Evolutionary conservation across 2,329 filamentous ascomycete genomes (phyloP).

Genomic region (Fusarium sambucinum): DNA sequence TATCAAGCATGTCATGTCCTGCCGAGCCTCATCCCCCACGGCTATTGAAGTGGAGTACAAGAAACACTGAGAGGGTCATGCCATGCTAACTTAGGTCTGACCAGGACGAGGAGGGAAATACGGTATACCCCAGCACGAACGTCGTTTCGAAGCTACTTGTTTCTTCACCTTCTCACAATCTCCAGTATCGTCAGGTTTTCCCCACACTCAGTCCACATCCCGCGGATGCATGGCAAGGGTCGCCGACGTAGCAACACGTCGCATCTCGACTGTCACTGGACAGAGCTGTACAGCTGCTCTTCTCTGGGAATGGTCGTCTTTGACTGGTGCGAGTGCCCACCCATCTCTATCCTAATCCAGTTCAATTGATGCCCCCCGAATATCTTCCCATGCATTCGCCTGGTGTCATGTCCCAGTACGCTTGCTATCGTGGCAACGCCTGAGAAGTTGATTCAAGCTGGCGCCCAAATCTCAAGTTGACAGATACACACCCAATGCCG

Average conservation of each 20-base stretch:
- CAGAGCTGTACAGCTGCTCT: slow-evolving; percentile 16
- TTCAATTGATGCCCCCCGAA: slow-evolving; percentile 37
- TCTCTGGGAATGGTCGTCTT: slow-evolving; percentile 27
- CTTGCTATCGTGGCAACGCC: slow-evolving; percentile 57
- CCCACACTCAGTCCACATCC: slow-evolving; percentile 44
- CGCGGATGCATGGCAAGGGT: slow-evolving; percentile 42
- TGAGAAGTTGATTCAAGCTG: slow-evolving; percentile 48
- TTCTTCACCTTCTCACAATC: slow-evolving; percentile 31
- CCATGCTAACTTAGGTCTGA: slow-evolving; percentile 8
- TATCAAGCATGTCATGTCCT: slow-evolving; percentile 31
- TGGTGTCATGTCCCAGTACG: slow-evolving; percentile 48
- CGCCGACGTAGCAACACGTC: slow-evolving; percentile 47
- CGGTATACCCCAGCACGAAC: slow-evolving; percentile 40
- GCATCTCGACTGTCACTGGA: slow-evolving; percentile 43
- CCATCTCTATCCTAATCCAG: slow-evolving; percentile 43
- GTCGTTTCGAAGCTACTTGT: slow-evolving; percentile 28
- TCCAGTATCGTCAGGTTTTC: slow-evolving; percentile 39
- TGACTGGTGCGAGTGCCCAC: slow-evolving; percentile 49
- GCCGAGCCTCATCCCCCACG: slow-evolving; percentile 37
- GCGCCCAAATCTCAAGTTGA: slow-evolving; percentile 28
- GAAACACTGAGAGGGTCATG: slow-evolving; percentile 16
- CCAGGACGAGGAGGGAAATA: slow-evolving; percentile 27
- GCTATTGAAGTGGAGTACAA: slow-evolving; percentile 27
- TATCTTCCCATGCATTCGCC: slow-evolving; percentile 43
- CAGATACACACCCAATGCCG: slow-evolving; percentile 41